Base-by-base conservation (phyloP, 2,329 filamentous ascomycete genomes). In the Aureobasidium pullulans region DNA sequence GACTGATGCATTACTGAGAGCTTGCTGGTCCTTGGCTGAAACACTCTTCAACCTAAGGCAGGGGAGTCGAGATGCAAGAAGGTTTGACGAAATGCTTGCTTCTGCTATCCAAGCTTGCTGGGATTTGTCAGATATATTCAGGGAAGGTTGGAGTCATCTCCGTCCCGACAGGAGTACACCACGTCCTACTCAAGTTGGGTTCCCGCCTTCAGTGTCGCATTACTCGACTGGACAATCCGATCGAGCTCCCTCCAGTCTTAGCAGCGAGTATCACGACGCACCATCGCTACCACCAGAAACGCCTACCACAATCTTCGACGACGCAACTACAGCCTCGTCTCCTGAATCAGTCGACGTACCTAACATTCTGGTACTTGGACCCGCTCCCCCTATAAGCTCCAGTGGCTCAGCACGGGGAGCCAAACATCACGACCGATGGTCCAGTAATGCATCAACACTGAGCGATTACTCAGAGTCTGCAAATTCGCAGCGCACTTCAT, bases 281-380 rank as follows among this genome's bases (percentile, higher is more conserved):
- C 66, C 64, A 1, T 62, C 67, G 3, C 62, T 76, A 58, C 81
- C 86, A 4, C 92, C 92, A 0, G 93, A 97, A 74, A 97, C 92
- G 0, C 92, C 92, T 0, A 93, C 93, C 0, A 97, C 92, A 4
- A 91, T 96, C 65, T 96, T 96, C 66, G 93, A 96, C 71, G 92
- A 97, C 69, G 90, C 88, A 0, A 86, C 69, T 6, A 76, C 77
- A 11, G 73, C 89, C 4, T 83, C 90, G 44, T 95, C 91, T 0
- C 89, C 89, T 64, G 84, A 86, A 46, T 87, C 86, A 32, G 65
- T 65, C 31, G 86, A 85, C 40, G 83, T 91, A 58, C 92, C 90
- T 6, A 95, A 96, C 68, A 96, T 96, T 65, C 80, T 96, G 54
- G 86, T 96, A 0, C 81, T 96, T 0, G 90, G 90, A 2, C 88